A percentile compares a stretch with the other conserved stretches of the same genome.
Conservation (phyloP, 495 filamentous ascomycete genomes). For the Aspergillus taichungensis region DNA sequence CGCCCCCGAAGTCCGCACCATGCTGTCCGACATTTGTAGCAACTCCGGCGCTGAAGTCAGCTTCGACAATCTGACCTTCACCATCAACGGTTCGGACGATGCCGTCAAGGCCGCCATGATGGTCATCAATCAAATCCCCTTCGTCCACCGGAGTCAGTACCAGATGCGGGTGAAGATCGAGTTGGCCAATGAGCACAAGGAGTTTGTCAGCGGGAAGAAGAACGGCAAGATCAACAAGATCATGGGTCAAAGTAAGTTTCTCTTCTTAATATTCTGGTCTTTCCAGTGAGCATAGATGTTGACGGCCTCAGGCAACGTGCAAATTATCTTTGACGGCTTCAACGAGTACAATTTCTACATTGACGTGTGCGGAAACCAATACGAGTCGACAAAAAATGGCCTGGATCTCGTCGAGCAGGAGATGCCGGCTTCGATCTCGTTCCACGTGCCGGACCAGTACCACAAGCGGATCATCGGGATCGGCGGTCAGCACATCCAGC, state of each 20-base stretch:
- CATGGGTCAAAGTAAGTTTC: conserved; percentile 79
- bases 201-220: conserved; percentile 98
- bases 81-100: conserved; percentile 91
- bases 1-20: conserved; percentile 67
- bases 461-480: conserved; percentile 99
- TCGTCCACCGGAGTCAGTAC: conserved; percentile 77
- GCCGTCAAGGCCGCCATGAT: conserved; percentile 87
- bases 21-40: conserved; percentile 92
- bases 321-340: conserved; percentile 98
- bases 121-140: conserved; percentile 85
- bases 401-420: conserved; percentile 93
- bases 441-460: conserved; percentile 99
- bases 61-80: conserved; percentile 89
- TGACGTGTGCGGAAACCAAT: conserved; percentile 83
- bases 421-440: conserved; percentile 97
- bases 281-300: background rate
- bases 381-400: conserved; percentile 86
- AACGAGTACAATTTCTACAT: conserved; percentile 99
- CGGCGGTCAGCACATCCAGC: conserved; percentile 95
- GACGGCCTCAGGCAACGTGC: conserved; percentile 64
- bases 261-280: background rate
- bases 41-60: conserved; percentile 92
- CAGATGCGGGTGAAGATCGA: conserved; percentile 97
- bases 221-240: conserved; percentile 99
- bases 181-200: conserved; percentile 97